Percentiles rank a stretch among this genome's conserved stretches.
Conservation (phyloP, 345 rosid species). For the Brassica cretica region DNA sequence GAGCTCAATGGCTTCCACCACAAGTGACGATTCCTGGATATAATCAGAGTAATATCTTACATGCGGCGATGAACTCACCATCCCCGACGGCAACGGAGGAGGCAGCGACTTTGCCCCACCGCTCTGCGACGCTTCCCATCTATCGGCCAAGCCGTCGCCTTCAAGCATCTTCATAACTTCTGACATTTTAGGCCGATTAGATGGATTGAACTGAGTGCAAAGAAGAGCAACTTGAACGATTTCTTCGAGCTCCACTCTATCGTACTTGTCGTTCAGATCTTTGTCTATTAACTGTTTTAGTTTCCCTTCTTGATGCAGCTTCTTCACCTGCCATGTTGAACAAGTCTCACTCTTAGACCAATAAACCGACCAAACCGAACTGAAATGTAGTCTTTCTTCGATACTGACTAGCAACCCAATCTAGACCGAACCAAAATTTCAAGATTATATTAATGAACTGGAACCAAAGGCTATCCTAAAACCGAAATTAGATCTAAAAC, state of each 20-base stretch:
- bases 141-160: conserved; percentile 82
- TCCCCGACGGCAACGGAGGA: conserved; percentile 34
- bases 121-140: conserved; percentile 74
- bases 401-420: neutral
- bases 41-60: conserved; percentile 60
- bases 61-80: conserved; percentile 33
- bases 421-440: neutral
- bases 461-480: neutral
- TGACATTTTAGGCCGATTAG: conserved; percentile 74
- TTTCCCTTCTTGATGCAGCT: conserved; percentile 82
- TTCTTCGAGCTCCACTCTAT: conserved; percentile 72
- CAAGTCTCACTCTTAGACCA: neutral
- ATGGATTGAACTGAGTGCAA: conserved; percentile 73
- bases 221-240: conserved; percentile 80
- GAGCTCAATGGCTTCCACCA: conserved; percentile 94
- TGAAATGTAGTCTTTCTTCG: neutral
- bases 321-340: conserved; percentile 68
- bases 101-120: conserved; percentile 44
- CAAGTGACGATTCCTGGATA: conserved; percentile 88
- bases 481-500: neutral
- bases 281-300: conserved; percentile 71
- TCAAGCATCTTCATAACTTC: conserved; percentile 81
- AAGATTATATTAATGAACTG: neutral
- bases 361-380: neutral
- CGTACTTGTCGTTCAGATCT: conserved; percentile 62